phyloP scores from a whole-genome alignment of 148 eudicot genomes.

The Polygonum maritimum region DNA sequence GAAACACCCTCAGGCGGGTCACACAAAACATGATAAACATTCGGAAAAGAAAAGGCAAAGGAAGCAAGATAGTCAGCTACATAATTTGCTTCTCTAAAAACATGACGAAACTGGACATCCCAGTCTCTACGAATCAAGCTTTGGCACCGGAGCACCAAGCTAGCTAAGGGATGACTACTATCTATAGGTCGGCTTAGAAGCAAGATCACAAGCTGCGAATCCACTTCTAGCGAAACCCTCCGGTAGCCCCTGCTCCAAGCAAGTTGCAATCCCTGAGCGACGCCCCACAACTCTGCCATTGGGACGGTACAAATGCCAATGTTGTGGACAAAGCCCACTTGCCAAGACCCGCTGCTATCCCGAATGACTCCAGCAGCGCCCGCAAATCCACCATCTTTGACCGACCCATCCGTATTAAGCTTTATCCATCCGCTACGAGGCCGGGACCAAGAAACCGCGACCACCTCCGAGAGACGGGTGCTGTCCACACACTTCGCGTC shows the following conservation, averaged over 20 bases:
- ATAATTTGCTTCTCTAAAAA: neutral
- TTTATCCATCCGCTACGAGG: neutral
- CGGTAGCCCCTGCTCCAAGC: neutral
- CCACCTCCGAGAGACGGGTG: no score
- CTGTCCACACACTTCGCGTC: no score
- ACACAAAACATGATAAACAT: neutral
- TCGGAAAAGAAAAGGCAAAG: neutral
- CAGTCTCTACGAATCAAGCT: neutral
- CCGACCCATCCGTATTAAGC: neutral
- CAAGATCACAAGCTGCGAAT: neutral
- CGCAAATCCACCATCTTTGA: neutral
- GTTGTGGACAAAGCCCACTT: neutral
- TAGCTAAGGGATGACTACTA: neutral
- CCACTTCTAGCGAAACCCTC: neutral
- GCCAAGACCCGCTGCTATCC: neutral
- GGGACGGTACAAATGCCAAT: neutral
- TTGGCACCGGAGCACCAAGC: neutral
- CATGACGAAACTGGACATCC: neutral
- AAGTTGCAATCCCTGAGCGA: neutral
- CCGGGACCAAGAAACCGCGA: no score
- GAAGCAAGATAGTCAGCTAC: neutral
- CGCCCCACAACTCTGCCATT: neutral
- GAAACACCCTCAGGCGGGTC: neutral
- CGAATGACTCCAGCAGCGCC: neutral
- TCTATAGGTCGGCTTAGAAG: neutral